Evolutionary conservation across 805 yeast species (phyloP).

Genomic region (Candida germanica): DNA sequence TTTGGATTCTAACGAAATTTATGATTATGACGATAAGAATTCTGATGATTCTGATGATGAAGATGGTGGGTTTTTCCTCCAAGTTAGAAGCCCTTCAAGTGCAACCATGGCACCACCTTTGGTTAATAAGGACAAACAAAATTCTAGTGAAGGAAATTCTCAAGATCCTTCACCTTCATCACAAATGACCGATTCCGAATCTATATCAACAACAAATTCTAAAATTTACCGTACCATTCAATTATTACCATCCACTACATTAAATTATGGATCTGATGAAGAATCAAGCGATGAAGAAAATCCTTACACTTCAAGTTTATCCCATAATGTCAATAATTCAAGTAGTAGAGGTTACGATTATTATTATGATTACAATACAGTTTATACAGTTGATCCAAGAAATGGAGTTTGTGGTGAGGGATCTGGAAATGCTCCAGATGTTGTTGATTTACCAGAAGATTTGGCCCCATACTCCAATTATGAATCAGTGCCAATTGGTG

Average conservation of each 20-base stretch:
- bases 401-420: constrained; percentile 34
- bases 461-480: constrained; percentile 39
- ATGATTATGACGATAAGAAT: constrained; percentile 20
- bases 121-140: constrained; percentile 10
- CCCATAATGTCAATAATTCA: constrained; percentile 69
- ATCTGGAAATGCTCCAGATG: constrained; percentile 25
- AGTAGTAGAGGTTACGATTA: constrained; percentile 67
- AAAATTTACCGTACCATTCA: constrained; percentile 59
- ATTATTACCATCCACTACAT: constrained; percentile 78
- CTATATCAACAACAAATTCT: constrained; percentile 28
- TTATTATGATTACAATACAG: constrained; percentile 77
- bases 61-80: constrained; percentile 67
- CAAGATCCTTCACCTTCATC: constrained; percentile 8
- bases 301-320: constrained; percentile 50
- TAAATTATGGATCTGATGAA: constrained; percentile 69
- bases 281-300: constrained; percentile 61
- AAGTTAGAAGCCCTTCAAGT: constrained; percentile 43
- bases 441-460: constrained; percentile 47
- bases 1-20: constrained; percentile 2
- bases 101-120: constrained; percentile 25
- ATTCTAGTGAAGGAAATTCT: constrained; percentile 12
- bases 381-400: constrained; percentile 54
- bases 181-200: constrained; percentile 24
- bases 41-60: constrained; percentile 52
- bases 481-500: constrained; percentile 30